Evolutionary conservation across 805 yeast species (phyloP).

Genomic region (Barnettozyma californica): DNA sequence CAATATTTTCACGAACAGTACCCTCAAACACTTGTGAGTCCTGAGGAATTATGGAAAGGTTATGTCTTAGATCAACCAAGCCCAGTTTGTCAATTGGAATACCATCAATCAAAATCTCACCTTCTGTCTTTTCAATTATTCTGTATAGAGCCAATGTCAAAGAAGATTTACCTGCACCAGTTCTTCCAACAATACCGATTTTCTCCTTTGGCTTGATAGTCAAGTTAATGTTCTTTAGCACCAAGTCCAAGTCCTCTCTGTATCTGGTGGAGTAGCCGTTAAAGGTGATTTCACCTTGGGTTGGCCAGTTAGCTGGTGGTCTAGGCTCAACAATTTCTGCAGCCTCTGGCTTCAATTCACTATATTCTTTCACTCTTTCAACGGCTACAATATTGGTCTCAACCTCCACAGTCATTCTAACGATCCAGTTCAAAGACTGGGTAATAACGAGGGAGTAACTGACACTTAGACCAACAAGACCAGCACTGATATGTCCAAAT

Average conservation of each 20-base stretch:
- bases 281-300: conserved; percentile 44
- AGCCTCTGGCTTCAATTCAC: conserved; percentile 45
- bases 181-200: conserved; percentile 70
- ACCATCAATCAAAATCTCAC: conserved; percentile 51
- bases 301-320: conserved; percentile 52
- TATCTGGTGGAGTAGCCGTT: conserved; percentile 53
- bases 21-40: conserved; percentile 66
- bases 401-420: conserved; percentile 97
- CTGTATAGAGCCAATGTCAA: conserved; percentile 57
- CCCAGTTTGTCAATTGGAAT: conserved; percentile 47
- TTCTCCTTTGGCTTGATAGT: conserved; percentile 51
- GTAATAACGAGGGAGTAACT: conserved; percentile 92
- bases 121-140: conserved; percentile 51
- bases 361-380: conserved; percentile 88
- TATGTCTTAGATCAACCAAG: conserved; percentile 48
- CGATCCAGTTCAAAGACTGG: conserved; percentile 94
- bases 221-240: conserved; percentile 43
- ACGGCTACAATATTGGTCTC: conserved; percentile 97
- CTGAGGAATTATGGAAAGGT: conserved; percentile 61
- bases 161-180: conserved; percentile 73
- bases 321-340: conserved; percentile 40
- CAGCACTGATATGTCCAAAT: conserved; percentile 73
- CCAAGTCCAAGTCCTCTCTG: conserved; percentile 54
- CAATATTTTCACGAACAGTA: conserved; percentile 55
- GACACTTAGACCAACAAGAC: conserved; percentile 89